These are phyloP conservation scores for Mycogone perniciosa DNA, from an alignment of 2,329 filamentous ascomycete species.

Conservation along the genomic window DNA sequence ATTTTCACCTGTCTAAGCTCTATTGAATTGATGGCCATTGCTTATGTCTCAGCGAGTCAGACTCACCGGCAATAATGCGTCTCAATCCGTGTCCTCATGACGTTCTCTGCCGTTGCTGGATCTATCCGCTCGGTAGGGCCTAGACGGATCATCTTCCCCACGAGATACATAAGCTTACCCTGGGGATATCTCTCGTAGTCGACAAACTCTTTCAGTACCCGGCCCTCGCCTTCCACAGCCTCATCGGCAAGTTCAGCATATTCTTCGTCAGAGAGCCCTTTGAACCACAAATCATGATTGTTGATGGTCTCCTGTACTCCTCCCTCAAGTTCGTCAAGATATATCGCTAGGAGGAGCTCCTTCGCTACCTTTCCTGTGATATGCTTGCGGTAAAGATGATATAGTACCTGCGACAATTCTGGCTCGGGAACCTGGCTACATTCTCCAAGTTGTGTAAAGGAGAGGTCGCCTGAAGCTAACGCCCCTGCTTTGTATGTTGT, in stretches of 20 bases:
- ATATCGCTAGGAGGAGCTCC: slow-evolving; percentile 49
- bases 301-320: slow-evolving; percentile 41
- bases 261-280: slow-evolving; percentile 41
- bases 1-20: not conserved
- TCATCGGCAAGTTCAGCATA: slow-evolving; percentile 42
- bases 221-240: slow-evolving; percentile 40
- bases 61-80: slow-evolving; percentile 3
- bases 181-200: slow-evolving; percentile 41
- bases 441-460: slow-evolving; percentile 40
- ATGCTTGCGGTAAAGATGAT: slow-evolving; percentile 39
- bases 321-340: slow-evolving; percentile 39
- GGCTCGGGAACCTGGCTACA: slow-evolving; percentile 40
- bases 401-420: slow-evolving; percentile 46
- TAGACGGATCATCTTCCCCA: slow-evolving; percentile 51
- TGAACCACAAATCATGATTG: slow-evolving; percentile 47
- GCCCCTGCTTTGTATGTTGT: slow-evolving; percentile 43
- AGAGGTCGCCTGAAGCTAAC: slow-evolving; percentile 26
- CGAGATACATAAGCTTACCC: slow-evolving; percentile 55
- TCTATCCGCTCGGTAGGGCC: slow-evolving; percentile 51
- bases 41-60: not conserved
- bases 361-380: slow-evolving; percentile 54
- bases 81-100: slow-evolving; percentile 34
- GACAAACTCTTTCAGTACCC: slow-evolving; percentile 41
- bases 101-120: slow-evolving; percentile 42
- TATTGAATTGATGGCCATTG: not conserved